Evolutionary conservation across 768 basidiomycete genomes (phyloP).

Genomic region (Lactifluus volemus): DNA sequence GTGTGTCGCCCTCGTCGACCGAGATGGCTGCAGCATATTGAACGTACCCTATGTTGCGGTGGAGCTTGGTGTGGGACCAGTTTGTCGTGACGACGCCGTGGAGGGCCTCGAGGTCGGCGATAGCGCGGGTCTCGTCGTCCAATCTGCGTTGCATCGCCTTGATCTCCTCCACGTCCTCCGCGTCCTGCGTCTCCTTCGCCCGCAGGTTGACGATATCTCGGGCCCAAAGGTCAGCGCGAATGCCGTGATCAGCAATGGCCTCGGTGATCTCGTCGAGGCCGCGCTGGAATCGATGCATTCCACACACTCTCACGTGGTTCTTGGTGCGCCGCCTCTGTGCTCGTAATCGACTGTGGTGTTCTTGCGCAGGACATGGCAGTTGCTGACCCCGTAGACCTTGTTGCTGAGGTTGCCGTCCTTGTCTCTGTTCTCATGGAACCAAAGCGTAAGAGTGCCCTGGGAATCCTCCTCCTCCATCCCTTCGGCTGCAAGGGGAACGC

Average conservation of each 20-base stretch:
- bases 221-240: not conserved
- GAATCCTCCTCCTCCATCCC: not conserved
- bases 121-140: not conserved
- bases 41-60: slow-evolving; percentile 25
- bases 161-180: not conserved
- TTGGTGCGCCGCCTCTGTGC: not conserved
- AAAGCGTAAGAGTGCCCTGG: not conserved
- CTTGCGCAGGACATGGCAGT: slow-evolving; percentile 25
- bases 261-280: not conserved
- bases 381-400: slow-evolving; percentile 25
- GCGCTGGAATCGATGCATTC: not conserved
- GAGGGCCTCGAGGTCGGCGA: slow-evolving; percentile 21
- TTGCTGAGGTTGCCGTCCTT: slow-evolving; percentile 23
- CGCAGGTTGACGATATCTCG: not conserved
- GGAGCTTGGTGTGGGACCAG: slow-evolving; percentile 19
- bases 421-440: not conserved
- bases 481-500: not conserved
- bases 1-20: slow-evolving; percentile 14
- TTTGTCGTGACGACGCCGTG: slow-evolving; percentile 19
- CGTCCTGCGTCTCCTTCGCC: not conserved
- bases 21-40: slow-evolving; percentile 18
- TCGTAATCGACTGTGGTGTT: slow-evolving; percentile 21
- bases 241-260: not conserved
- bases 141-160: not conserved
- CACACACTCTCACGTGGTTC: not conserved